Evolutionary conservation across 257 asterid genomes (phyloP).

Genomic region (Cinchona pubescens): DNA sequence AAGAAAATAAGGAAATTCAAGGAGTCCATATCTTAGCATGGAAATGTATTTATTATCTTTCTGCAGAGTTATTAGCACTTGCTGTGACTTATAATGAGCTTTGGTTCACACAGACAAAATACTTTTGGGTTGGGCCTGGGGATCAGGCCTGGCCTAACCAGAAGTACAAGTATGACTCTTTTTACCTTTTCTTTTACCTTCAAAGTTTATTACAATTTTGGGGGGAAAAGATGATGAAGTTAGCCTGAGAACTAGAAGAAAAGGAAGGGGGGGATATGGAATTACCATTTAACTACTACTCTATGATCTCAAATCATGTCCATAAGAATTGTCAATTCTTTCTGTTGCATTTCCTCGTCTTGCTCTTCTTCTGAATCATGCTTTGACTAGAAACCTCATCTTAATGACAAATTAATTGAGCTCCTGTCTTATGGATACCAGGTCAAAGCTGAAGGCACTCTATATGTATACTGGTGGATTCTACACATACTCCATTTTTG

Average conservation of each 20-base stretch:
- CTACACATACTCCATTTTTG: constrained; percentile 85
- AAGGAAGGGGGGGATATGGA: too few species aligned
- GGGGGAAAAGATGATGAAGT: neutral
- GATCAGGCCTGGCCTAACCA: constrained; percentile 85
- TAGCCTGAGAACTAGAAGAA: neutral
- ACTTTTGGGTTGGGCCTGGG: constrained; percentile 93
- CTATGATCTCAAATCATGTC: neutral
- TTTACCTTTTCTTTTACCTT: constrained; percentile 6
- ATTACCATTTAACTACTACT: too few species aligned
- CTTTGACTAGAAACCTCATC: neutral
- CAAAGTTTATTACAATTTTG: neutral
- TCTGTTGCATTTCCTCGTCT: neutral
- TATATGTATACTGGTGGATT: constrained; percentile 87
- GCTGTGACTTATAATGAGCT: constrained; percentile 83
- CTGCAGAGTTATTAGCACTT: constrained; percentile 81
- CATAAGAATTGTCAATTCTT: neutral
- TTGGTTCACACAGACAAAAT: constrained; percentile 69
- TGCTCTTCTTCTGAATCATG: constrained; percentile 1
- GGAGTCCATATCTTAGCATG: constrained; percentile 99
- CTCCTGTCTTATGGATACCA: constrained; percentile 34
- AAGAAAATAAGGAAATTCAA: constrained; percentile 84
- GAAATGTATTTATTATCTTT: constrained; percentile 86
- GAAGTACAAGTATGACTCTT: constrained; percentile 62
- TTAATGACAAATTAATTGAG: neutral
- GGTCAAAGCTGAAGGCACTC: constrained; percentile 85